These are phyloP conservation scores for Primulina tabacum DNA, from an alignment of 257 asterid species.

Conservation along the genomic window DNA sequence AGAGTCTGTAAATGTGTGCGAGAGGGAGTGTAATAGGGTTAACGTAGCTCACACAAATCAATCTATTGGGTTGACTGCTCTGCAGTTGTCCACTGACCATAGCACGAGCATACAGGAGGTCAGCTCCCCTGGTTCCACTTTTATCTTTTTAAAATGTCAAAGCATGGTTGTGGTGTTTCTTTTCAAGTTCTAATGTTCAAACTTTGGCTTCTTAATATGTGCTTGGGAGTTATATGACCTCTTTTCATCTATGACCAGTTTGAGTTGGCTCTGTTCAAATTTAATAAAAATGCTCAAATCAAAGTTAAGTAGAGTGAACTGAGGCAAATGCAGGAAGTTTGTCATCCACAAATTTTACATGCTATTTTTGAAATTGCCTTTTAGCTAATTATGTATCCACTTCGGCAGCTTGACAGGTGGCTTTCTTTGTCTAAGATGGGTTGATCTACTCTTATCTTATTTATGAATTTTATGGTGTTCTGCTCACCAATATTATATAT, in stretches of 20 bases:
- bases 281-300: background rate
- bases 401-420: background rate
- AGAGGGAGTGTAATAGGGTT: conserved; percentile 41
- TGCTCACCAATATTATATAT: background rate
- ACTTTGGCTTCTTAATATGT: conserved; percentile 10
- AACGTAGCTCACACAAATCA: conserved; percentile 49
- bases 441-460: background rate
- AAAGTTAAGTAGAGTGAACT: conserved; percentile 9
- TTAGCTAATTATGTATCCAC: background rate
- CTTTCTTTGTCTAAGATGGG: background rate
- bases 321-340: conserved; percentile 5
- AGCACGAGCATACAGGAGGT: conserved; percentile 97
- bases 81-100: conserved; percentile 94
- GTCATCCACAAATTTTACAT: conserved; percentile 1
- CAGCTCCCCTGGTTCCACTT: conserved; percentile 21
- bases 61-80: conserved; percentile 56
- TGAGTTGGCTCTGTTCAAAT: background rate
- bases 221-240: conserved; percentile 10
- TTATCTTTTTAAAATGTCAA: conserved; percentile 15
- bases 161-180: conserved; percentile 5
- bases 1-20: conserved; percentile 43
- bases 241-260: conserved; percentile 22
- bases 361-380: conserved; percentile 16
- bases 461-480: background rate
- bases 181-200: conserved; percentile 5